phyloP scores from a whole-genome alignment of 441 rosid species.

The Adansonia gregorii region DNA sequence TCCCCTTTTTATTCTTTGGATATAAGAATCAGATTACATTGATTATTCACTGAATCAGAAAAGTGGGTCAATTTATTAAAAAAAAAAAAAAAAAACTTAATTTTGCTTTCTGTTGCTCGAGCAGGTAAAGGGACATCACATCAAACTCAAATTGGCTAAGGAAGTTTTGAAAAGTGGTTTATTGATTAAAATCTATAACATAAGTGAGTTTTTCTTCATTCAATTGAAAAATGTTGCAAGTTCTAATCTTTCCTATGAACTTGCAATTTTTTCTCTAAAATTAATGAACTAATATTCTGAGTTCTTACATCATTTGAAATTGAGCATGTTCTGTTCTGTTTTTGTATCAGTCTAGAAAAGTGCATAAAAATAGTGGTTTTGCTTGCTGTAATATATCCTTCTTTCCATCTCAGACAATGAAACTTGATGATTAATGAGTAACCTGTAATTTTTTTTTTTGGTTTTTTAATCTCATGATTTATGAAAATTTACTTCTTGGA shows the following conservation, averaged over 20 bases:
- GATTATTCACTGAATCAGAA: no score
- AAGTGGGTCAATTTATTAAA: no score
- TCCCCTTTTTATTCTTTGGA: no score
- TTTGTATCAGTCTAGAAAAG: slow-evolving; percentile 23
- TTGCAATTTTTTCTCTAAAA: neutral
- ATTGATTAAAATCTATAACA: neutral
- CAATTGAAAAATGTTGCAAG: no score
- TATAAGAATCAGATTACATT: no score
- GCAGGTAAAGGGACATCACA: neutral
- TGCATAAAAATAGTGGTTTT: neutral
- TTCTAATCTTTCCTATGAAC: neutral
- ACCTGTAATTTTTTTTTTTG: no score
- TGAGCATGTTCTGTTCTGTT: slow-evolving; percentile 23
- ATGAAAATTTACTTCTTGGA: neutral
- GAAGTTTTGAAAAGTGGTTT: neutral
- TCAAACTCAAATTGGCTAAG: neutral
- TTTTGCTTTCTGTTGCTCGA: no score
- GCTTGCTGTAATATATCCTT: neutral
- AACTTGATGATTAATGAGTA: neutral
- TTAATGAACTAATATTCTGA: no score
- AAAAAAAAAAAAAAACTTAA: no score
- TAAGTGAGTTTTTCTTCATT: neutral
- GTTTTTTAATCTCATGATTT: neutral
- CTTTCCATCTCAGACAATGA: neutral
- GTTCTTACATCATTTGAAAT: neutral